A percentile compares a stretch with the other conserved stretches of the same genome.
These are phyloP conservation scores for Colletotrichum gloeosporioides DNA, from an alignment of 2,329 filamentous ascomycete species.

Conservation along the genomic window DNA sequence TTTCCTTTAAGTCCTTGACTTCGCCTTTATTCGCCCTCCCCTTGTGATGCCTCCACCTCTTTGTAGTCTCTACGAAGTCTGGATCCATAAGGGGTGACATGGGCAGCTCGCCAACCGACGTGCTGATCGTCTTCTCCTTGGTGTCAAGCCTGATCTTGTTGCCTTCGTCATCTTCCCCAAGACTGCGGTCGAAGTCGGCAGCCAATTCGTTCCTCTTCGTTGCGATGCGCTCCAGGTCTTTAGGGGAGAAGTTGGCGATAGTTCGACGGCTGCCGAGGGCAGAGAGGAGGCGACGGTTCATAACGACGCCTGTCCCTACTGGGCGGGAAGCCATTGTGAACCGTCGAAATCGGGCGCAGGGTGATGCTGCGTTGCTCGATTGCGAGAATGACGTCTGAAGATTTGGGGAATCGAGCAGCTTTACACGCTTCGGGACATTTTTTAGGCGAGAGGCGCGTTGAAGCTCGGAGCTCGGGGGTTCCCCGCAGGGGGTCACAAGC, in stretches of 20 bases:
- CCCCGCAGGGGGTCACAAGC: not conserved
- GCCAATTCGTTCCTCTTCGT: not conserved
- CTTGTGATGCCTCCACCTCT: slow-evolving; percentile 44
- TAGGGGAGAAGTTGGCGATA: not conserved
- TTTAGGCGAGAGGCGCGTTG: slow-evolving; percentile 17
- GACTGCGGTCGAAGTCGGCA: slow-evolving; percentile 33
- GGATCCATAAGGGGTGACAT: slow-evolving; percentile 62
- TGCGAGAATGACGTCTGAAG: not conserved
- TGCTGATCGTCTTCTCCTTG: slow-evolving; percentile 48
- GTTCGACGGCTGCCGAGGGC: not conserved
- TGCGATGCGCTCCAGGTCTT: not conserved
- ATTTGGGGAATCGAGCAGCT: not conserved
- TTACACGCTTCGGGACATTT: slow-evolving; percentile 20
- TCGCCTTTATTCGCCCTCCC: slow-evolving; percentile 29
- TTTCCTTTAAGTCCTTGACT: slow-evolving; percentile 29
- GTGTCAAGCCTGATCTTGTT: slow-evolving; percentile 40
- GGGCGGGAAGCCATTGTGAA: not conserved
- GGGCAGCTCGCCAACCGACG: slow-evolving; percentile 51
- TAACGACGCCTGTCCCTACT: not conserved
- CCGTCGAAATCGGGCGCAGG: not conserved
- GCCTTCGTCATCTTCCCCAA: slow-evolving; percentile 34
- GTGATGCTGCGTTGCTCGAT: not conserved
- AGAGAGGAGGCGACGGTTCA: not conserved
- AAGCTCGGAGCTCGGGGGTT: slow-evolving; percentile 6
- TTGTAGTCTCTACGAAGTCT: slow-evolving; percentile 48